phyloP scores from a whole-genome alignment of 306 rosid species.

The Vigna unguiculata region DNA sequence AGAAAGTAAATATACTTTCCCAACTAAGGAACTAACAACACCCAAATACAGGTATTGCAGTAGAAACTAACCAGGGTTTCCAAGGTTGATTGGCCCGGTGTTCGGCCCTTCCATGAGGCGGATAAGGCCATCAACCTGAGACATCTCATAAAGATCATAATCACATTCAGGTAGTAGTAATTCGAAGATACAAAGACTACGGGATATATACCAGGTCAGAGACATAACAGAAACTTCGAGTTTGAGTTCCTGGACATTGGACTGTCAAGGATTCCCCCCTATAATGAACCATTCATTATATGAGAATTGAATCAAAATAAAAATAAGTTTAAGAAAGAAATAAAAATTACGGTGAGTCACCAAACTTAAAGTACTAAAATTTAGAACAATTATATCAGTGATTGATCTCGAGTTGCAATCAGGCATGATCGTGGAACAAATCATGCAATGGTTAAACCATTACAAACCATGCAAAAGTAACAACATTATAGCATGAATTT shows the following conservation, averaged over 20 bases:
- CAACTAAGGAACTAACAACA: conserved; percentile 45
- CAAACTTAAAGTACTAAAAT: neutral
- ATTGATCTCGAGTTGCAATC: conserved; percentile 14
- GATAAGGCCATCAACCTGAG: conserved; percentile 81
- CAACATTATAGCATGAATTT: neutral
- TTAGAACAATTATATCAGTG: conserved; percentile 15
- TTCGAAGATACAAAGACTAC: conserved; percentile 8
- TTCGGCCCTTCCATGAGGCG: conserved; percentile 80
- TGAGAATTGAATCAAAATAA: neutral
- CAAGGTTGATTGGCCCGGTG: conserved; percentile 84
- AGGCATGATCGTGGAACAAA: conserved; percentile 8
- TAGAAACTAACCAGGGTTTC: conserved; percentile 70
- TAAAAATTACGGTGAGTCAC: neutral
- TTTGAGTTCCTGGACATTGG: conserved; percentile 81
- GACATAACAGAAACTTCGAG: conserved; percentile 85
- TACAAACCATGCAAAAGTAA: conserved; percentile 14
- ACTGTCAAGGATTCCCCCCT: conserved; percentile 84
- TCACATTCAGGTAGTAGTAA: neutral
- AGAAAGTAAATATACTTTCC: neutral
- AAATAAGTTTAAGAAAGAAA: conserved; percentile 2
- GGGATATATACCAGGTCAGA: conserved; percentile 69
- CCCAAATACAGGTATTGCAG: neutral
- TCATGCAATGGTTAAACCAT: neutral
- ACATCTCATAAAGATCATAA: conserved; percentile 34
- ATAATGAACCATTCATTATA: conserved; percentile 32